Percentiles rank a stretch among this genome's conserved stretches.
phyloP scores from a whole-genome alignment of 495 filamentous ascomycete genomes.

The Cercophora samala region DNA sequence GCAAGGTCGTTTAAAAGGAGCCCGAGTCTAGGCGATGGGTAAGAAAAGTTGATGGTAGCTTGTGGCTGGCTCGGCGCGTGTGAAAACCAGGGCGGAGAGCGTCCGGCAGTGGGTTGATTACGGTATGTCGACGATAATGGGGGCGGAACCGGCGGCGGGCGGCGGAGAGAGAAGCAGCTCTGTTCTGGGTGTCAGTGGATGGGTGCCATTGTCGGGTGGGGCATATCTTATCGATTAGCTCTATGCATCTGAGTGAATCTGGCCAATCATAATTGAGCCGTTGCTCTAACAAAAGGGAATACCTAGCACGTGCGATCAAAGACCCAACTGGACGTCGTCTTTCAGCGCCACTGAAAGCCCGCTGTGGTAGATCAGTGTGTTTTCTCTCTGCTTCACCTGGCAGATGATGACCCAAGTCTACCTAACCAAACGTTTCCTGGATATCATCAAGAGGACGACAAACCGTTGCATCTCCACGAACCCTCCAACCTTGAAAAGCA shows the following conservation, averaged over 20 bases:
- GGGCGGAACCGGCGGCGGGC: conserved; percentile 4
- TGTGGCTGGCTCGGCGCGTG: not conserved
- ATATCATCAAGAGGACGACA: not conserved
- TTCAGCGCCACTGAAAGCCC: conserved; percentile 1
- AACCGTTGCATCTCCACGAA: not conserved
- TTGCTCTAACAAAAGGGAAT: not conserved
- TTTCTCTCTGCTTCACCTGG: conserved; percentile 1
- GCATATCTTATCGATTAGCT: not conserved
- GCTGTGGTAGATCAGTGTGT: not conserved
- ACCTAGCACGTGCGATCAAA: not conserved
- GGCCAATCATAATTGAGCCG: not conserved
- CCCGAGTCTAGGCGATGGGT: not conserved
- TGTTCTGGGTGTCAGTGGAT: conserved; percentile 3
- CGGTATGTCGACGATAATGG: not conserved
- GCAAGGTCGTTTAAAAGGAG: not conserved
- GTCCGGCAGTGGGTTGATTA: not conserved
- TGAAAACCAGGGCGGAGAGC: not conserved
- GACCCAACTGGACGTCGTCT: not conserved
- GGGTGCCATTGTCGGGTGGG: not conserved
- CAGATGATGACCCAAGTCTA: not conserved
- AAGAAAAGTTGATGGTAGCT: conserved; percentile 11
- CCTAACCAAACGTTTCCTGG: not conserved
- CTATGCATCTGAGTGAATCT: not conserved
- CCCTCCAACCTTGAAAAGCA: conserved; percentile 12
- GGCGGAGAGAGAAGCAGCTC: not conserved